Evolutionary conservation across 306 rosid genomes (phyloP), one percentile per base, ranked within the genome.

Genomic region (Leucaena leucocephala): DNA sequence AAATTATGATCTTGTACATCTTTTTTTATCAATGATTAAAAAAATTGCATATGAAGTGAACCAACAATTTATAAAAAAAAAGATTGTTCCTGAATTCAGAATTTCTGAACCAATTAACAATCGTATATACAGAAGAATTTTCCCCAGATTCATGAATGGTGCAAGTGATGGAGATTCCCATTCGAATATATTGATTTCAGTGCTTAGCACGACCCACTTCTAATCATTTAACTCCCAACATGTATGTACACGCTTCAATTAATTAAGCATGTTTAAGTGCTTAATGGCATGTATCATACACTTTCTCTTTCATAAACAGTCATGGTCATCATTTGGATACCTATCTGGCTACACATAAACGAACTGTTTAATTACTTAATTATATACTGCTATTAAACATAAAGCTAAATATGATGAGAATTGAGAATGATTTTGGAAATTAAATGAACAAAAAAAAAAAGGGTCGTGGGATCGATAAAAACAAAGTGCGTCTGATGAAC

Each of bases 131-230:
- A 27, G 1, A 27, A 3, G 6, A 58, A 27, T 27, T 22, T 59
- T 4, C 39, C 16, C 13, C 65, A 59, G 38, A 59, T 59, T 59
- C 65, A 59, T 10, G 67, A 42, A 33, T 10, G 4, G 35, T 33
- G 67, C 3, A 5, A 11, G 40, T 34, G 67, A 61, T 13, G 40
- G 67, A 61, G 67, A 61, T 61, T 61, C 67, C 67, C 40, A 61
- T 34, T 34, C 9, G 8, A 61, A 33, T 61, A 12, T 34, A 33
- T 12, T 10, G 16, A 13, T 61, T 14, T 33, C 42, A 61, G 67
- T 33, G 67, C 67, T 33, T 13, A 13, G 67, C 67, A 61, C 67
- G 65, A 27, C 67, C n/a, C 67, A 13, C 67, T 61, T 5, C 67
- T 33, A 33, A 61, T 33, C 40, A 33, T 61, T 33, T 0, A 61